Conservation (phyloP, 2,329 filamentous ascomycete species). For the Colletotrichum acutatum region DNA sequence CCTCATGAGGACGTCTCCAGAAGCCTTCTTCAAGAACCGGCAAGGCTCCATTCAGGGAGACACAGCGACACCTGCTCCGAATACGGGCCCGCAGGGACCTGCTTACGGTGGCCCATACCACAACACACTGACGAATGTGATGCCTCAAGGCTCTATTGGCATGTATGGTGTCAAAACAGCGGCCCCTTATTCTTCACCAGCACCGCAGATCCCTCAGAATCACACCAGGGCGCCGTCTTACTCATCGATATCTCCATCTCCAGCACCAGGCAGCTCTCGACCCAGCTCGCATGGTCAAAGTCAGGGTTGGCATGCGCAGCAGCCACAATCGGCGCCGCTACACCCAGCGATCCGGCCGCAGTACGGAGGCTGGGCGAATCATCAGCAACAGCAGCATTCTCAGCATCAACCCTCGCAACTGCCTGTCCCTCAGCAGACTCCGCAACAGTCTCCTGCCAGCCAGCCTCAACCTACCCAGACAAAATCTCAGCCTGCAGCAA, state of each 20-base stretch:
- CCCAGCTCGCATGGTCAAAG: slow-evolving; percentile 26
- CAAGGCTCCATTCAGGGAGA: slow-evolving; percentile 35
- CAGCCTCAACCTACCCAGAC: not conserved
- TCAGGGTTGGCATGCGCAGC: slow-evolving; percentile 29
- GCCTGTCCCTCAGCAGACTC: slow-evolving; percentile 16
- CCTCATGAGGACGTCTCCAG: slow-evolving; percentile 50
- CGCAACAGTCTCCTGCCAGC: not conserved
- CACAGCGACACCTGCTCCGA: slow-evolving; percentile 21
- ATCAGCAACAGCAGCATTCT: slow-evolving; percentile 6
- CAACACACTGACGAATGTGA: slow-evolving; percentile 23
- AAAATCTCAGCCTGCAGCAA: slow-evolving; percentile 18
- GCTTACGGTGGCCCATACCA: slow-evolving; percentile 16
- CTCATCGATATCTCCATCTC: slow-evolving; percentile 34
- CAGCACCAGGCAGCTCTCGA: slow-evolving; percentile 17
- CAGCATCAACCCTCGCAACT: slow-evolving; percentile 39
- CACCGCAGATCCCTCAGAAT: slow-evolving; percentile 16
- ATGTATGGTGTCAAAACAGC: slow-evolving; percentile 35
- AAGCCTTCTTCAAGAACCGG: slow-evolving; percentile 46
- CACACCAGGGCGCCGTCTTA: slow-evolving; percentile 2
- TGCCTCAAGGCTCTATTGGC: slow-evolving; percentile 27
- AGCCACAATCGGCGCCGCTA: slow-evolving; percentile 39
- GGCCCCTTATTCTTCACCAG: slow-evolving; percentile 27
- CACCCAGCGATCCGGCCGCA: slow-evolving; percentile 52
- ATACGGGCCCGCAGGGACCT: not conserved
- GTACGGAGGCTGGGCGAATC: slow-evolving; percentile 37